Base-by-base conservation (phyloP, 2,329 filamentous ascomycete genomes). In the Beauveria brongniartii region DNA sequence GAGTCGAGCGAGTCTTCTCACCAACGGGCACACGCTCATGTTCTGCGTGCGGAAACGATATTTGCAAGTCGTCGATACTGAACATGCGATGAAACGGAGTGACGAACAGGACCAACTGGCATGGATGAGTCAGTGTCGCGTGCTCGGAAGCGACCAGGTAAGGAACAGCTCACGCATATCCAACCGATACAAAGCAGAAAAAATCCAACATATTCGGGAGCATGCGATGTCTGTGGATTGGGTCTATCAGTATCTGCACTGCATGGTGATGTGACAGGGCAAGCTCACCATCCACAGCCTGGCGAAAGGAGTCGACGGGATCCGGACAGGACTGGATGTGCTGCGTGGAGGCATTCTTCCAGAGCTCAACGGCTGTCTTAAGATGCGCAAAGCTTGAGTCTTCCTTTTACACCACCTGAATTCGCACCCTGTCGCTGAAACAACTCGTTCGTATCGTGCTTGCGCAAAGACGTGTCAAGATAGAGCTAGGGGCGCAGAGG, bases 31-130 rank as follows among this genome's bases (percentile, higher is more conserved):
- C 94, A 64, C 92, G 84, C 74, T 99, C 92, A 55, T 88, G 75
- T 61, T 88, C 80, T 24, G 94, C 91, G 74, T 96, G 89, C 0
- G 94, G 94, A 69, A 89, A 97, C 65, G 91, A 87, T 63, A 97
- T 91, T 55, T 85, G 80, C 26, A 90, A 82, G 71, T 97, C 91
- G 71, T 92, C 89, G 64, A 97, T 83, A 65, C 85, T 89, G 77
- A 99, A 97, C 85, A 97, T 89, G 75, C 91, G 91, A 73, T 97
- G 92, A 72, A 97, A 97, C 0, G 94, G 94, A 63, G 88, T 86
- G 67, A 90, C 82, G 52, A 74, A 69, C 18, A 69, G 54, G 28
- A 66, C 66, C 54, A 69, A 68, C 73, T 74, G 20, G 3, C 34
- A 46, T 65, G 67, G n/a, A 18, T 46, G 28, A 30, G 24, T 55